These are phyloP conservation scores for Emergomyces africanus DNA, from an alignment of 2,329 filamentous ascomycete species.

Conservation along the genomic window DNA sequence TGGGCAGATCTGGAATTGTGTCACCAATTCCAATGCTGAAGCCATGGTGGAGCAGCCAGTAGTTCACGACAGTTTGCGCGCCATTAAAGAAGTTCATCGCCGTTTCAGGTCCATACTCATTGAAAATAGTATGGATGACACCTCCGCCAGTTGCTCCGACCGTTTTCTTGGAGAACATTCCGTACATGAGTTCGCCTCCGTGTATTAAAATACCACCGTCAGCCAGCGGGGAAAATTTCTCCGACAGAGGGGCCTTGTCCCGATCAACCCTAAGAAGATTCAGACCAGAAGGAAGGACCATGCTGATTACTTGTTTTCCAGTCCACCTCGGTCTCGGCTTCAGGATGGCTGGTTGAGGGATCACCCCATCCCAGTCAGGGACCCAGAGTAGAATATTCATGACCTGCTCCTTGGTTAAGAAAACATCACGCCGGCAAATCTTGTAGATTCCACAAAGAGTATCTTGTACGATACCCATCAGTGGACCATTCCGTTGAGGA, in stretches of 20 bases:
- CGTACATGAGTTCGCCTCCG: constrained; percentile 79
- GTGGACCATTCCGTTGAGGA: constrained; percentile 85
- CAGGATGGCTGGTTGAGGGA: constrained; percentile 84
- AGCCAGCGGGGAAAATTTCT: constrained; percentile 47
- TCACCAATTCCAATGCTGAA: constrained; percentile 98
- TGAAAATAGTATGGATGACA: constrained; percentile 92
- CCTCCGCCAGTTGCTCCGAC: constrained; percentile 82
- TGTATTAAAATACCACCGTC: constrained; percentile 76
- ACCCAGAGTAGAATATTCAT: constrained; percentile 99
- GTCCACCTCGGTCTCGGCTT: constrained; percentile 93
- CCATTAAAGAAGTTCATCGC: constrained; percentile 95
- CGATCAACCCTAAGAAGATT: constrained; percentile 58
- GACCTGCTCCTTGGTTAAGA: constrained; percentile 77
- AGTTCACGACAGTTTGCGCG: constrained; percentile 85
- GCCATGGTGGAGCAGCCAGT: constrained; percentile 92
- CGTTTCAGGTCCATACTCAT: constrained; percentile 74
- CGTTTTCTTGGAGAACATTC: constrained; percentile 83
- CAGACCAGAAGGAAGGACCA: constrained; percentile 78
- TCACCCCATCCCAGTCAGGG: constrained; percentile 90
- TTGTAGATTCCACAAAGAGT: constrained; percentile 96
- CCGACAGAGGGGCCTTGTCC: constrained; percentile 42
- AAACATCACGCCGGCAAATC: constrained; percentile 82
- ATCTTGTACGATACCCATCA: constrained; percentile 99
- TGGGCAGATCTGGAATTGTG: constrained; percentile 79
- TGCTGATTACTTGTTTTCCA: constrained; percentile 91